Evolutionary conservation across 306 rosid species (phyloP).

Genomic region (Gillenia trifoliata): DNA sequence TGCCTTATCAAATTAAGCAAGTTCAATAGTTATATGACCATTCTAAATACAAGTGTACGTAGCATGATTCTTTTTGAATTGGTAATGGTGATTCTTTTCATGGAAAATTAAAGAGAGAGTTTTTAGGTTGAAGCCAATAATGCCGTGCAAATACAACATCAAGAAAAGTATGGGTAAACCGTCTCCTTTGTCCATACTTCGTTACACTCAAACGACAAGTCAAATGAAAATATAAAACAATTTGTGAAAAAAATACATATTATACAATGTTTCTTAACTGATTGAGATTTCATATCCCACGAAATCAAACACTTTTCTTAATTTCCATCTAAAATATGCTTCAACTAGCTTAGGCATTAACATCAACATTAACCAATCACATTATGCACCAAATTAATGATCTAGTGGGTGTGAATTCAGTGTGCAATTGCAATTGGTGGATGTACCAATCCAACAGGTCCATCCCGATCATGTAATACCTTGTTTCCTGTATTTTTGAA

Average conservation of each 20-base stretch:
- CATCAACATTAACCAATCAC: slow-evolving; percentile 35
- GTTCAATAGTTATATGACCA: neutral
- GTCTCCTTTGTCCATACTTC: slow-evolving; percentile 44
- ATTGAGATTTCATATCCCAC: slow-evolving; percentile 74
- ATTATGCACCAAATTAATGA: slow-evolving; percentile 15
- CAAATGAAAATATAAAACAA: slow-evolving; percentile 35
- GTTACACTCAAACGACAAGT: slow-evolving; percentile 59
- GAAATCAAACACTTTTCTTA: slow-evolving; percentile 44
- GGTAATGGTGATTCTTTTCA: neutral
- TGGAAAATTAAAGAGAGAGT: slow-evolving; percentile 11
- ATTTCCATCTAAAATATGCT: slow-evolving; percentile 31
- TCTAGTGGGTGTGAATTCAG: slow-evolving; percentile 21
- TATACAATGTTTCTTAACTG: slow-evolving; percentile 52
- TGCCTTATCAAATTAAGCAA: neutral
- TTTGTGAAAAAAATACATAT: neutral
- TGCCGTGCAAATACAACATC: slow-evolving; percentile 62
- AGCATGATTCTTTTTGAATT: neutral
- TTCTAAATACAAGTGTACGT: neutral
- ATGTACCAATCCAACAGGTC: slow-evolving; percentile 19
- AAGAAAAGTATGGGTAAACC: slow-evolving; percentile 53
- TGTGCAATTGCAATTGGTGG: slow-evolving; percentile 35
- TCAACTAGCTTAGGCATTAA: slow-evolving; percentile 33
- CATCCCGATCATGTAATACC: neutral
- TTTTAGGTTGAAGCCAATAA: slow-evolving; percentile 35
- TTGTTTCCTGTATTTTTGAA: neutral